Conservation (phyloP, 2,329 filamentous ascomycete species). For the Xylariales sp. region DNA sequence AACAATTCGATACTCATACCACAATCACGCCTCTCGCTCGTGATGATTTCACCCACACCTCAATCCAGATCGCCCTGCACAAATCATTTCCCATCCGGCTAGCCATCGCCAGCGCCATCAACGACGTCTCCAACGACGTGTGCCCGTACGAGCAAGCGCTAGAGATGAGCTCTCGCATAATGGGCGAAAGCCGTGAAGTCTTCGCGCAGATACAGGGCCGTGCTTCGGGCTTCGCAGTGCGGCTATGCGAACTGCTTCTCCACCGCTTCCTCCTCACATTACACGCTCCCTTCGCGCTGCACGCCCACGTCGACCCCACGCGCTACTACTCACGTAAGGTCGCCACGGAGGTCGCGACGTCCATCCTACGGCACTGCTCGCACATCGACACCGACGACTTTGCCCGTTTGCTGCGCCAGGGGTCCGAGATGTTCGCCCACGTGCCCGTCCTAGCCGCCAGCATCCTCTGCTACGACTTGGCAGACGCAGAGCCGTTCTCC, state of each 20-base stretch:
- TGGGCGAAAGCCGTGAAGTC: background rate
- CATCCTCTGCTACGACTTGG: conserved; percentile 1
- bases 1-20: background rate
- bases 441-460: background rate
- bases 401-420: background rate
- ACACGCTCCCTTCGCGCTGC: background rate
- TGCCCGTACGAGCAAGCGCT: background rate
- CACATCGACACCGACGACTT: background rate
- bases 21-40: background rate
- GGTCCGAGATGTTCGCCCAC: conserved; percentile 1
- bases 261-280: background rate
- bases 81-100: conserved; percentile 2
- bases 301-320: background rate
- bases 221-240: background rate
- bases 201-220: background rate
- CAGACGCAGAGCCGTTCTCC: background rate
- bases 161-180: conserved; percentile 1
- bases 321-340: conserved; percentile 2
- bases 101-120: background rate
- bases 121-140: background rate
- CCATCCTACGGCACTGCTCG: conserved; percentile 1
- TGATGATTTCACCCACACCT: background rate
- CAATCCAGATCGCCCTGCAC: background rate
- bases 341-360: background rate
- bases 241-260: background rate